A percentile compares a stretch with the other conserved stretches of the same genome.
Conservation (phyloP, 768 basidiomycete species). For the Phylloporus sp. region DNA sequence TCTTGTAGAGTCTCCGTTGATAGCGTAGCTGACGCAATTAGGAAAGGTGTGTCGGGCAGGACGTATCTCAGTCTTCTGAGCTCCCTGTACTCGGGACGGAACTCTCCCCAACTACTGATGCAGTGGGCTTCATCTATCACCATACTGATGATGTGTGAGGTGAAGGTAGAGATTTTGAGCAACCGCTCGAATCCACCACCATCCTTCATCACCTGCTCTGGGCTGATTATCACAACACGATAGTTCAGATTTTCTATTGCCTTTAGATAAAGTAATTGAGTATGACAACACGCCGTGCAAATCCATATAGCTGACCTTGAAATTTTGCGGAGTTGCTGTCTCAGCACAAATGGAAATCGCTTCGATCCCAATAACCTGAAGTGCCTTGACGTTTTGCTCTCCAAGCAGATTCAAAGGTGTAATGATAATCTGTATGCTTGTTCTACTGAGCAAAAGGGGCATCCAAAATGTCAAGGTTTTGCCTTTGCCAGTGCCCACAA, state of each 20-base stretch:
- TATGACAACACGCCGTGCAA: neutral
- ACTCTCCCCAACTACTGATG: constrained; percentile 25
- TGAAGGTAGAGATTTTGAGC: neutral
- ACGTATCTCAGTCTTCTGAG: constrained; percentile 14
- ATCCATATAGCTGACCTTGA: neutral
- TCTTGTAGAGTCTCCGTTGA: constrained; percentile 18
- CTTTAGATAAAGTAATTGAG: neutral
- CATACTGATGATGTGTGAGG: neutral
- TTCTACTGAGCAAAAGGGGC: neutral
- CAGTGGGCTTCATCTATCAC: constrained; percentile 25
- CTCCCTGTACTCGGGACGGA: constrained; percentile 33
- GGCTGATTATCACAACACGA: constrained; percentile 4
- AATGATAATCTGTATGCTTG: neutral
- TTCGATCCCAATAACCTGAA: neutral
- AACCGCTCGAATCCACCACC: constrained; percentile 12
- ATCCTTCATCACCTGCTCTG: constrained; percentile 11
- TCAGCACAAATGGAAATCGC: neutral
- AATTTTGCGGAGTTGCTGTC: neutral
- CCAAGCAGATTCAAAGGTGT: neutral
- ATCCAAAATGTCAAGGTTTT: neutral
- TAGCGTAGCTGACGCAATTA: constrained; percentile 35
- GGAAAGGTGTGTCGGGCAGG: neutral
- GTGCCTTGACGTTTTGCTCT: neutral
- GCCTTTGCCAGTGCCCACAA: neutral
- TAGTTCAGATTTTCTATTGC: constrained; percentile 1